A percentile compares a stretch with the other conserved stretches of the same genome.
Conservation (phyloP, 345 rosid species). For the Salix udensis region DNA sequence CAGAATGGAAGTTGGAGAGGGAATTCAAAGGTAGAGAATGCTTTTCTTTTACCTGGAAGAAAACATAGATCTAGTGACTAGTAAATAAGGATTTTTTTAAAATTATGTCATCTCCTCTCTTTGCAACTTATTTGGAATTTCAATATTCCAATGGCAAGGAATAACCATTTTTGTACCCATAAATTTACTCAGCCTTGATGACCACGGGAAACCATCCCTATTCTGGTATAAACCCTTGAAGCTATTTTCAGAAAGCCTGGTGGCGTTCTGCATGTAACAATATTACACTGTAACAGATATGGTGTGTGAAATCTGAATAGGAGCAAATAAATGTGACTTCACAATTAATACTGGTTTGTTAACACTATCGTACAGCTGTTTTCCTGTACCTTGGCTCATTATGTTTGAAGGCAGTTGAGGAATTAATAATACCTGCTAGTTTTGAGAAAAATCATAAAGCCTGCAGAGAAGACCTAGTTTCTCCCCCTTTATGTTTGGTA, state of each 20-base stretch:
- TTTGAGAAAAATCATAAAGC: neutral
- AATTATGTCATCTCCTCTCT: neutral
- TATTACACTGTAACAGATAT: neutral
- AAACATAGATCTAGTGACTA: neutral
- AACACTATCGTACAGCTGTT: neutral
- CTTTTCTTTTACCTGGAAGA: neutral
- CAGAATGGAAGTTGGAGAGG: slow-evolving; percentile 97
- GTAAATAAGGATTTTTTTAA: neutral
- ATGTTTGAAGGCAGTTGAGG: neutral
- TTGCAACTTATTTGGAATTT: neutral
- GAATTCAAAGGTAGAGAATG: slow-evolving; percentile 66
- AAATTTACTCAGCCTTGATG: neutral
- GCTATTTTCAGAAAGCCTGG: neutral
- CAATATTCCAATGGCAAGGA: neutral
- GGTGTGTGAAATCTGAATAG: neutral
- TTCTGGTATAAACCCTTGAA: neutral
- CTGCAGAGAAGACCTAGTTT: neutral
- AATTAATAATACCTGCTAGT: neutral
- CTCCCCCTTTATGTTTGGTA: neutral
- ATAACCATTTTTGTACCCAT: neutral
- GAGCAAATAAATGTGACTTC: neutral
- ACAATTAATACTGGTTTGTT: no score
- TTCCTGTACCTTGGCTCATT: neutral
- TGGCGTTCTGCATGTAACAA: neutral
- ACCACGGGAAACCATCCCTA: neutral